Percentiles rank a stretch among this genome's conserved stretches.
phyloP scores from a whole-genome alignment of 1,139 yeast species.

The Scheffersomyces segobiensis region DNA sequence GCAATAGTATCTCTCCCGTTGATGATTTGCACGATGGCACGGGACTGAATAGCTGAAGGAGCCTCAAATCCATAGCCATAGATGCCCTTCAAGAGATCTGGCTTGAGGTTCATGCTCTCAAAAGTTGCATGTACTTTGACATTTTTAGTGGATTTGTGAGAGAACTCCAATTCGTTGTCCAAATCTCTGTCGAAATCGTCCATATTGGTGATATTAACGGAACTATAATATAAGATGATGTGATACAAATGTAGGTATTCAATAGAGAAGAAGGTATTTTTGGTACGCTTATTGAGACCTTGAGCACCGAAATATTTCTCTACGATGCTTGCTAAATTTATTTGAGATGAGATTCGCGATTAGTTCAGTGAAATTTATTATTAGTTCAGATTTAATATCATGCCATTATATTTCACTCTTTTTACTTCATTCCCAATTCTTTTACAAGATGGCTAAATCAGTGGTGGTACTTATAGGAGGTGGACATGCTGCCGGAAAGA shows the following conservation, averaged over 20 bases:
- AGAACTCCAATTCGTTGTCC: slow-evolving; percentile 60
- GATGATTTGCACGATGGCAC: slow-evolving; percentile 92
- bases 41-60: slow-evolving; percentile 93
- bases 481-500: slow-evolving; percentile 73
- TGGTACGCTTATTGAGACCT: background rate
- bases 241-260: background rate
- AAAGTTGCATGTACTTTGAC: slow-evolving; percentile 66
- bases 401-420: background rate
- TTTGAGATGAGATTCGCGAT: background rate
- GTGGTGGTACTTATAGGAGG: slow-evolving; percentile 66
- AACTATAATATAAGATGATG: background rate
- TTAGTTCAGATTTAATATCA: background rate
- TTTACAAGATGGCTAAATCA: slow-evolving; percentile 7
- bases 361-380: slow-evolving; percentile 1
- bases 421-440: background rate
- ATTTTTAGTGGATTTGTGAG: slow-evolving; percentile 52
- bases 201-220: slow-evolving; percentile 7
- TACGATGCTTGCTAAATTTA: background rate
- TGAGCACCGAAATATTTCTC: background rate
- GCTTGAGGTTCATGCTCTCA: slow-evolving; percentile 78
- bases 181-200: slow-evolving; percentile 53
- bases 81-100: slow-evolving; percentile 69
- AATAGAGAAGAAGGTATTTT: background rate
- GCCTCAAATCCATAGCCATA: slow-evolving; percentile 91
- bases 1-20: slow-evolving; percentile 92